Evolutionary conservation across 441 rosid genomes (phyloP).

Genomic region (Erodium trifolium): DNA sequence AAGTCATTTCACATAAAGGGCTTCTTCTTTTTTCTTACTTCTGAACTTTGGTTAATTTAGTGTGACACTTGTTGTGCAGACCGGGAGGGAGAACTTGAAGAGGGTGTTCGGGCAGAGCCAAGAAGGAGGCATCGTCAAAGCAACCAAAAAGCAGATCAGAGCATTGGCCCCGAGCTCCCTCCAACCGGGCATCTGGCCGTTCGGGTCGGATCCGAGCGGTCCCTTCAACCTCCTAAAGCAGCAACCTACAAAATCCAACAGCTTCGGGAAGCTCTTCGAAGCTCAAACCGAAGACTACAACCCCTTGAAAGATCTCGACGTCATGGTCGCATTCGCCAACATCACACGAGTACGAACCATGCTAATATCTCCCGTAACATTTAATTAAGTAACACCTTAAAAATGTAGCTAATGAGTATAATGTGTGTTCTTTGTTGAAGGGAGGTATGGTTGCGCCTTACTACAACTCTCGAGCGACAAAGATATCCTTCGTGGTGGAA

Average conservation of each 20-base stretch:
- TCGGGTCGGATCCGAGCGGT: conserved; percentile 22
- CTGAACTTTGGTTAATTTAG: too few relatives aligned
- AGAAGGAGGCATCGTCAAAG: conserved; percentile 28
- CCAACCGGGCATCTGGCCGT: conserved; percentile 33
- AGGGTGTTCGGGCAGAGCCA: conserved; percentile 26
- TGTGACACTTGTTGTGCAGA: conserved; percentile 19
- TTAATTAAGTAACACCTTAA: too few relatives aligned
- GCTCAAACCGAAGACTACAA: conserved; percentile 19
- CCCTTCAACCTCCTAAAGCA: conserved; percentile 30
- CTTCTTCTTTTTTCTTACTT: too few relatives aligned
- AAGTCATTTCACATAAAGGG: too few relatives aligned
- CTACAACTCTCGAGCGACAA: conserved; percentile 41
- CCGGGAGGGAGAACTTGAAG: conserved; percentile 30
- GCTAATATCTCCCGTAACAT: too few relatives aligned
- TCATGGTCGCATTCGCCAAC: conserved; percentile 36
- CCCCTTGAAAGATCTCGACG: conserved; percentile 30
- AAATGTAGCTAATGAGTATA: too few relatives aligned
- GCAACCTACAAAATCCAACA: conserved; percentile 22
- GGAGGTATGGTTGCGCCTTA: conserved; percentile 38
- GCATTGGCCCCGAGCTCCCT: conserved; percentile 23
- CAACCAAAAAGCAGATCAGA: conserved; percentile 38
- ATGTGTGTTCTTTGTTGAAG: conserved; percentile 16
- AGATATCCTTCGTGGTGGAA: conserved; percentile 27
- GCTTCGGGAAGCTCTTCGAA: conserved; percentile 34
- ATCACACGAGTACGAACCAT: conserved; percentile 24